phyloP scores from a whole-genome alignment of 495 filamentous ascomycete genomes.

The Lineolata rhizophorae region DNA sequence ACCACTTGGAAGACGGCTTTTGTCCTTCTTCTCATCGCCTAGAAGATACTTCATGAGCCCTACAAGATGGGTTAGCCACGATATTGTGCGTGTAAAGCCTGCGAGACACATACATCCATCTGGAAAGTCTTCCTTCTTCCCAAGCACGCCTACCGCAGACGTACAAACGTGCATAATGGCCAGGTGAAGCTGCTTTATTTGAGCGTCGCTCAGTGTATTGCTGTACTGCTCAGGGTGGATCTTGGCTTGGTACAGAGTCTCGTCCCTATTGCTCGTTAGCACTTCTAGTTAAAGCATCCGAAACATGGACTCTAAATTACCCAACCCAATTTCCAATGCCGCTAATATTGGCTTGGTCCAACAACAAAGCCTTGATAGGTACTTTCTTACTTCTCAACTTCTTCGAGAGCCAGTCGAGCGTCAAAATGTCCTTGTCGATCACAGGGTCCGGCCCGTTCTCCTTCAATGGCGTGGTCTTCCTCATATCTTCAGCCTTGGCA shows the following conservation, averaged over 20 bases:
- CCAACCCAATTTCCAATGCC: conserved; percentile 96
- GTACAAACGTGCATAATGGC: conserved; percentile 59
- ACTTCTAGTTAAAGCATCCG: background rate
- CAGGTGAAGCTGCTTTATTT: conserved; percentile 50
- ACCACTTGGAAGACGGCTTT: conserved; percentile 51
- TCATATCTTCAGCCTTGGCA: conserved; percentile 50
- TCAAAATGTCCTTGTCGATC: conserved; percentile 54
- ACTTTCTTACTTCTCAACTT: conserved; percentile 55
- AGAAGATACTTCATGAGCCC: conserved; percentile 82
- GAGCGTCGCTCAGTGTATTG: conserved; percentile 50
- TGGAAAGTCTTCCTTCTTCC: conserved; percentile 66
- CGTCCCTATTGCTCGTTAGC: conserved; percentile 29
- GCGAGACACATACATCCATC: conserved; percentile 29
- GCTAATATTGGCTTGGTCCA: conserved; percentile 77
- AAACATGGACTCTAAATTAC: conserved; percentile 25
- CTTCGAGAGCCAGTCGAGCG: conserved; percentile 41
- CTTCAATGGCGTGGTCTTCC: conserved; percentile 54
- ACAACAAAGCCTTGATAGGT: conserved; percentile 64
- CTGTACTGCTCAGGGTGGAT: conserved; percentile 86
- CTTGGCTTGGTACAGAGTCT: conserved; percentile 68
- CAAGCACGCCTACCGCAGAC: conserved; percentile 54
- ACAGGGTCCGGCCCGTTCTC: conserved; percentile 91
- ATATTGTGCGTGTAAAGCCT: background rate
- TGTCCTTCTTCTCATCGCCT: conserved; percentile 71
- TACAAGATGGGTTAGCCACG: background rate